Evolutionary conservation across 495 filamentous ascomycete species (phyloP).

Genomic region (Podospora didyma): DNA sequence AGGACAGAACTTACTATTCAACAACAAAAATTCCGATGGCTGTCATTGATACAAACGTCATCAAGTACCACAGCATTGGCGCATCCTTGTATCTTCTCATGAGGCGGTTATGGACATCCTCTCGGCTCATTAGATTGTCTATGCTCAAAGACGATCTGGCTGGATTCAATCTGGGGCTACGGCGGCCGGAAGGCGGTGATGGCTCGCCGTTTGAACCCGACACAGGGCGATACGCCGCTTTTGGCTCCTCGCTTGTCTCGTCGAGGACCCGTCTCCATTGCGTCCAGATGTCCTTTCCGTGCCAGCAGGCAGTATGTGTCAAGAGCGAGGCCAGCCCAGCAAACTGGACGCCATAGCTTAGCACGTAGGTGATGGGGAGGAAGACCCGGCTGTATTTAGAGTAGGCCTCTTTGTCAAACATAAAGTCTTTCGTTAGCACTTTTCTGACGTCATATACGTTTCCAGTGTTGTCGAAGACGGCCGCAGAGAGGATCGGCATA

Average conservation of each 20-base stretch:
- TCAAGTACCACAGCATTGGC: conserved; percentile 72
- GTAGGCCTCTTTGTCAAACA: conserved; percentile 68
- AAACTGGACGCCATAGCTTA: conserved; percentile 78
- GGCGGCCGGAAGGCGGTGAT: conserved; percentile 4
- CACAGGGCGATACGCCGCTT: conserved; percentile 42
- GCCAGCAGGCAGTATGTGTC: conserved; percentile 69
- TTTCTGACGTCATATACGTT: conserved; percentile 69
- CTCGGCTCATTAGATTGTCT: conserved; percentile 57
- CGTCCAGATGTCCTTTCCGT: conserved; percentile 68
- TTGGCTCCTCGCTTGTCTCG: conserved; percentile 41
- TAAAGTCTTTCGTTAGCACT: conserved; percentile 67
- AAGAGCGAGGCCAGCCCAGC: conserved; percentile 69
- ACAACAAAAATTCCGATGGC: conserved; percentile 79
- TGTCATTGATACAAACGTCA: conserved; percentile 64
- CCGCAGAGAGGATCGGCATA: conserved; percentile 72
- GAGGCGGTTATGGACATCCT: conserved; percentile 75
- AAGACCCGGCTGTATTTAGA: conserved; percentile 74
- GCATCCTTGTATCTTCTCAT: conserved; percentile 74
- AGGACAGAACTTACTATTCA: conserved; percentile 55
- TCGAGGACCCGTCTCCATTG: conserved; percentile 58
- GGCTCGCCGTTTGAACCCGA: conserved; percentile 17
- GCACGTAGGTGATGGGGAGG: conserved; percentile 75
- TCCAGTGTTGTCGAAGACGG: conserved; percentile 79
- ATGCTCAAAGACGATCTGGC: conserved; percentile 36
- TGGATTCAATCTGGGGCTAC: conserved; percentile 4